Percentiles rank a stretch among this genome's conserved stretches.
Evolutionary conservation across 73 alveolate genomes (phyloP).

Genomic region (Tetrahymena borealis): DNA sequence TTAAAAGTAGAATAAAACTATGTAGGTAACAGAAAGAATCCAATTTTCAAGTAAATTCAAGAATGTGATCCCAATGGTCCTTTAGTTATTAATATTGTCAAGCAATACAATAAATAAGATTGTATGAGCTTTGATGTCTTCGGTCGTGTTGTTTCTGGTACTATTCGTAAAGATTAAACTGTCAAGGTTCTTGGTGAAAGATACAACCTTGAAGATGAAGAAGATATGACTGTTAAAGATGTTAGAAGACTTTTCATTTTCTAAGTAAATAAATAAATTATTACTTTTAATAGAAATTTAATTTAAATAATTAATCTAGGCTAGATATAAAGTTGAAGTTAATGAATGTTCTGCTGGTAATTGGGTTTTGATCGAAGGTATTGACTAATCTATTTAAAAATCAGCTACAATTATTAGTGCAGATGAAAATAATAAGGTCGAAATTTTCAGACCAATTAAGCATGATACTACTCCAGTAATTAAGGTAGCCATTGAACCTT

Average conservation of each 20-base stretch:
- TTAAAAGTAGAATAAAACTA: slow-evolving; percentile 76
- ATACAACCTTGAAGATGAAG: slow-evolving; percentile 92
- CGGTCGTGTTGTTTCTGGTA: slow-evolving; percentile 98
- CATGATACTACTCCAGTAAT: slow-evolving; percentile 62
- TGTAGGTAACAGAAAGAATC: slow-evolving; percentile 77
- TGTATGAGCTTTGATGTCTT: slow-evolving; percentile 88
- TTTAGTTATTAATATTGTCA: slow-evolving; percentile 61
- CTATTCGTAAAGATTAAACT: slow-evolving; percentile 76
- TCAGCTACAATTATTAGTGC: slow-evolving; percentile 69
- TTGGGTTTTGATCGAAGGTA: slow-evolving; percentile 86
- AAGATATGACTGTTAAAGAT: slow-evolving; percentile 70
- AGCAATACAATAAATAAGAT: slow-evolving; percentile 85
- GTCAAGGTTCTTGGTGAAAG: slow-evolving; percentile 92
- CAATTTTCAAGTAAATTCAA: slow-evolving; percentile 58
- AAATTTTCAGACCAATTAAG: slow-evolving; percentile 66
- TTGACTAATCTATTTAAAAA: slow-evolving; percentile 69
- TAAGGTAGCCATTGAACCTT: slow-evolving; percentile 98
- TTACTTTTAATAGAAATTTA: no score
- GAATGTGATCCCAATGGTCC: slow-evolving; percentile 69
- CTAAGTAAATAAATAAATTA: slow-evolving; percentile 33
- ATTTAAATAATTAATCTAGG: background rate
- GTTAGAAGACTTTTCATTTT: slow-evolving; percentile 63
- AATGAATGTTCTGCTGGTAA: slow-evolving; percentile 82
- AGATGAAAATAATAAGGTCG: slow-evolving; percentile 45
- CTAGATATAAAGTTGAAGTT: slow-evolving; percentile 75